Conservation (phyloP, 106 monocot genomes). For the Posidonia australis region DNA sequence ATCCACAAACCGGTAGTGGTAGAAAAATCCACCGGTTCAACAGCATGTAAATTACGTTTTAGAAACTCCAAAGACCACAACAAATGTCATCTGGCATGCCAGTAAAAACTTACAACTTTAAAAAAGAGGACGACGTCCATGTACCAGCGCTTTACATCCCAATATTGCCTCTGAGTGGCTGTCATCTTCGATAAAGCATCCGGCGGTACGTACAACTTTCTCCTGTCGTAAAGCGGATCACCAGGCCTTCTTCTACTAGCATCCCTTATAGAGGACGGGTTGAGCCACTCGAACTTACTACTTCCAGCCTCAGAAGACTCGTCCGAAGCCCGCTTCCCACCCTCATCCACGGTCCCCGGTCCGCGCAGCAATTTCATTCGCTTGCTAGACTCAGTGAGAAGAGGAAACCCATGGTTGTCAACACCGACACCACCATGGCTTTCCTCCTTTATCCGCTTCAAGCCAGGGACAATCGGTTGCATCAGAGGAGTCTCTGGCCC, state of each 20-base stretch:
- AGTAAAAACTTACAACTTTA: slow-evolving; percentile 66
- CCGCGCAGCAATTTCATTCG: slow-evolving; percentile 32
- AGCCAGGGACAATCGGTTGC: slow-evolving; percentile 39
- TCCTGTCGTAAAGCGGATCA: slow-evolving; percentile 76
- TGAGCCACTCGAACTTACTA: slow-evolving; percentile 90
- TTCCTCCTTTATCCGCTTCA: slow-evolving; percentile 67
- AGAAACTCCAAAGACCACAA: no score
- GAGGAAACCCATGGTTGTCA: slow-evolving; percentile 7
- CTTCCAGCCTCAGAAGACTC: slow-evolving; percentile 26
- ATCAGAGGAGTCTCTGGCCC: slow-evolving; percentile 54
- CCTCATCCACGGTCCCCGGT: slow-evolving; percentile 1
- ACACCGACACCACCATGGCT: slow-evolving; percentile 13
- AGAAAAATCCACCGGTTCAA: no score
- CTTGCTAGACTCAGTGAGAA: slow-evolving; percentile 32
- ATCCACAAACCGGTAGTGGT: no score
- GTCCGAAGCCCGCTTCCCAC: not conserved
- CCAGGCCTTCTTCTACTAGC: slow-evolving; percentile 48
- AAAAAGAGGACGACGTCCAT: slow-evolving; percentile 94
- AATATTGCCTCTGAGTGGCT: slow-evolving; percentile 90
- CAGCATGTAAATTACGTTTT: not conserved
- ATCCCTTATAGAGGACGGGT: slow-evolving; percentile 65
- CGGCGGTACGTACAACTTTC: slow-evolving; percentile 77
- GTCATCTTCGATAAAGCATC: slow-evolving; percentile 76
- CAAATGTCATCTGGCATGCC: no score
- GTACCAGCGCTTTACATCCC: slow-evolving; percentile 79